Evolutionary conservation across 2,329 filamentous ascomycete genomes (phyloP).

Genomic region (Allantophomopsis lycopodina): DNA sequence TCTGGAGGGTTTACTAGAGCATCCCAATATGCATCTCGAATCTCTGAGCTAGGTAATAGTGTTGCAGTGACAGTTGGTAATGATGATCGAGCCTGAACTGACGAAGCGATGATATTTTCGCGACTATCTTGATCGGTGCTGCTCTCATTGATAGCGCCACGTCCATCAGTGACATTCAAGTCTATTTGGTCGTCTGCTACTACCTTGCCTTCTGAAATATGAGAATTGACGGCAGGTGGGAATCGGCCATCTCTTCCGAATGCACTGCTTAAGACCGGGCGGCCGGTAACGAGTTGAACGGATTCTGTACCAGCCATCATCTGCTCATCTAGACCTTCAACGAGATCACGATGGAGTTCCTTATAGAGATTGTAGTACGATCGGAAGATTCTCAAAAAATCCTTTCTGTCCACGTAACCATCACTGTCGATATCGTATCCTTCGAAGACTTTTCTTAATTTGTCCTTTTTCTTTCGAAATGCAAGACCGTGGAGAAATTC

Average conservation of each 20-base stretch:
- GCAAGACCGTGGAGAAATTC: conserved; percentile 82
- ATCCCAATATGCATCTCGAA: conserved; percentile 10
- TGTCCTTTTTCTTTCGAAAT: conserved; percentile 52
- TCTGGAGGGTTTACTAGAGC: conserved; percentile 14
- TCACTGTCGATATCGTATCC: conserved; percentile 87
- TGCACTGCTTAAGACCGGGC: conserved; percentile 60
- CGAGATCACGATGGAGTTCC: conserved; percentile 74
- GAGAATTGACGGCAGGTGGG: conserved; percentile 45
- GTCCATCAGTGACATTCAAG: conserved; percentile 36
- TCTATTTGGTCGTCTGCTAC: conserved; percentile 42
- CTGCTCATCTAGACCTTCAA: conserved; percentile 66
- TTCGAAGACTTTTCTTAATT: conserved; percentile 63
- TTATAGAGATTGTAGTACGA: conserved; percentile 87
- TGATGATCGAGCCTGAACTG: conserved; percentile 17
- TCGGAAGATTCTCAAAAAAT: conserved; percentile 83
- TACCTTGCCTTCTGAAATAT: conserved; percentile 51
- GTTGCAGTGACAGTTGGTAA: background rate
- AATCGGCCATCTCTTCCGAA: conserved; percentile 63
- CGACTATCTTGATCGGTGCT: conserved; percentile 45
- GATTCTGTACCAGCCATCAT: conserved; percentile 63
- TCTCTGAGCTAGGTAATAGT: background rate
- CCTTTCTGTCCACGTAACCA: conserved; percentile 70
- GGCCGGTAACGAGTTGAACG: conserved; percentile 60
- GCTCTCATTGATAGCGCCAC: conserved; percentile 44
- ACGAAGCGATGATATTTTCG: conserved; percentile 41